phyloP scores from a whole-genome alignment of 2,329 filamentous ascomycete genomes.

The Cladosporium cucumerinum region DNA sequence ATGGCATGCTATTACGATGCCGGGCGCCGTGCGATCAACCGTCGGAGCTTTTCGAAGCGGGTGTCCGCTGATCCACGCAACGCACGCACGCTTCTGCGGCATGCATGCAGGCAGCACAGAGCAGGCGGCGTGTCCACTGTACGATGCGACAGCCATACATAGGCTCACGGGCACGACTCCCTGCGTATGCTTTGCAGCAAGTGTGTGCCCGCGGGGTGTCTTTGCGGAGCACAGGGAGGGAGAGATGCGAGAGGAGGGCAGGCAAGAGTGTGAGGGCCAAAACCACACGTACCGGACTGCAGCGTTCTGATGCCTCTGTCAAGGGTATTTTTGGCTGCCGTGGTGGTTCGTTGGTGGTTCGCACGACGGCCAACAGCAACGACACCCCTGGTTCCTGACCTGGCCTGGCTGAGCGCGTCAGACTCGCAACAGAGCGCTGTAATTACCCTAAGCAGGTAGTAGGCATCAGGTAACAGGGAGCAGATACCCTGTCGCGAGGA shows the following conservation, averaged over 20 bases:
- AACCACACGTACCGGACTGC: not conserved
- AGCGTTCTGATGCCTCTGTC: constrained; percentile 9
- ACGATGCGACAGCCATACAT: constrained; percentile 4
- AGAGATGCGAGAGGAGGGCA: not conserved
- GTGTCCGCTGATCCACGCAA: constrained; percentile 13
- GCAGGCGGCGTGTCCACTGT: constrained; percentile 10
- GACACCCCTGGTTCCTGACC: constrained; percentile 12
- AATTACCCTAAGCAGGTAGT: not conserved
- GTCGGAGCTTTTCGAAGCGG: constrained; percentile 15
- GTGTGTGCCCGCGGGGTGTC: constrained; percentile 5
- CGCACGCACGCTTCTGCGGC: not conserved
- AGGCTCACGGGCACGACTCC: constrained; percentile 5
- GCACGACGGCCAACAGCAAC: constrained; percentile 1
- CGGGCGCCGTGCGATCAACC: constrained; percentile 12
- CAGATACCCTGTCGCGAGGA: not conserved
- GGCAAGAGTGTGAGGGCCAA: not conserved
- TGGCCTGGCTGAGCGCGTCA: constrained; percentile 3
- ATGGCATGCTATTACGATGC: constrained; percentile 8
- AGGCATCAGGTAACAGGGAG: not conserved
- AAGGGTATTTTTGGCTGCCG: constrained; percentile 12
- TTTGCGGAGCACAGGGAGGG: not conserved
- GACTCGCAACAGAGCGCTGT: constrained; percentile 1
- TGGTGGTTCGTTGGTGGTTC: not conserved
- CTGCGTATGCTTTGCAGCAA: constrained; percentile 2
- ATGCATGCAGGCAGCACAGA: constrained; percentile 15